These are phyloP conservation scores for Boletellus ananas DNA, from an alignment of 768 basidiomycete species.

Conservation along the genomic window DNA sequence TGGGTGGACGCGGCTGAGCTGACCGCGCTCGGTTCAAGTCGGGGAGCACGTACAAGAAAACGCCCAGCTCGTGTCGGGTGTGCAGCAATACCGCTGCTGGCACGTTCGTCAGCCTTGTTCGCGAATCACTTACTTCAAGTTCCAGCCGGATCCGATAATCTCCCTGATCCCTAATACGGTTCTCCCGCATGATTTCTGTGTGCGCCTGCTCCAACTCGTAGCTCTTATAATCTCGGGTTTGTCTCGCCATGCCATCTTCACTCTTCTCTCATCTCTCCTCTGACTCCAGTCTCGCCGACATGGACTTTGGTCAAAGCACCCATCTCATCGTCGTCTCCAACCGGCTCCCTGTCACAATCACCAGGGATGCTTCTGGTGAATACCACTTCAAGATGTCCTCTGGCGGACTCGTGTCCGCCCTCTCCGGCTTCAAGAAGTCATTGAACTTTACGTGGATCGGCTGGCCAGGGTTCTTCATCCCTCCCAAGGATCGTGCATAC, in stretches of 20 bases:
- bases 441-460: conserved; percentile 98
- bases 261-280: conserved; percentile 22
- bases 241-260: conserved; percentile 22
- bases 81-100: too few species aligned
- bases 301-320: conserved; percentile 47
- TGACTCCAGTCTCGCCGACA: conserved; percentile 33
- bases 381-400: conserved; percentile 99
- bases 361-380: conserved; percentile 85
- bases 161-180: conserved; percentile 27
- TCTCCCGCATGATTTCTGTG: conserved; percentile 19
- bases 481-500: conserved; percentile 81
- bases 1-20: too few species aligned
- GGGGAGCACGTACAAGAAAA: too few species aligned
- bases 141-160: conserved; percentile 28
- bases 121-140: background rate
- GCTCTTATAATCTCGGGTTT: conserved; percentile 25
- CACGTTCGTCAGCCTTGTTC: background rate
- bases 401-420: conserved; percentile 94
- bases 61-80: too few species aligned
- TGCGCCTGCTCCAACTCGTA: conserved; percentile 13
- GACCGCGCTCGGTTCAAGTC: too few species aligned
- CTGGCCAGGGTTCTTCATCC: conserved; percentile 94
- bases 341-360: conserved; percentile 93
- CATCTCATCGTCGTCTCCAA: conserved; percentile 96
- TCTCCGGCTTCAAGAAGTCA: conserved; percentile 97